Evolutionary conservation across 163 green algal genomes (phyloP).

Genomic region (Scenedesmus sp.): DNA sequence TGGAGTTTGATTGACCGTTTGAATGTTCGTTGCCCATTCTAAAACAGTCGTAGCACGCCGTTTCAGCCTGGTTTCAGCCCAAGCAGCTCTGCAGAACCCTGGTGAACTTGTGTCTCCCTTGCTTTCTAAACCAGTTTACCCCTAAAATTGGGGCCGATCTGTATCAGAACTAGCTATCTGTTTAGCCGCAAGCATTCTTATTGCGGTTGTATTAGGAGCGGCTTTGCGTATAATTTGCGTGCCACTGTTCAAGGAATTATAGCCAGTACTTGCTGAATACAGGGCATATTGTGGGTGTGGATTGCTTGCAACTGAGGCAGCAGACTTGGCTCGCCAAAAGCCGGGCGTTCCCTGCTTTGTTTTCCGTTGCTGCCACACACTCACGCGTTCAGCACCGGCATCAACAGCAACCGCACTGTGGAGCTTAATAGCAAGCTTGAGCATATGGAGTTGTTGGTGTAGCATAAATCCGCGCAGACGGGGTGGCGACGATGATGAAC

Average conservation of each 20-base stretch:
- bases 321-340: not conserved
- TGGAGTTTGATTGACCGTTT: too few species aligned
- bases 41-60: too few species aligned
- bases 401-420: not conserved
- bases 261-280: not conserved
- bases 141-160: not conserved
- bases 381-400: not conserved
- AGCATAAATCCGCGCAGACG: not conserved
- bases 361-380: slow-evolving; percentile 16
- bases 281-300: not conserved
- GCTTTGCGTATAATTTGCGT: not conserved
- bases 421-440: not conserved
- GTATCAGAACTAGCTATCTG: not conserved
- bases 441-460: not conserved
- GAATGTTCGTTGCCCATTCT: too few species aligned
- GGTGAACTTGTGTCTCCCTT: not conserved
- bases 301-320: not conserved
- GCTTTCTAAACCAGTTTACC: not conserved
- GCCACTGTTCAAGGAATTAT: not conserved
- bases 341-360: not conserved
- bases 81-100: not conserved
- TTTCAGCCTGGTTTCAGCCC: too few species aligned
- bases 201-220: not conserved
- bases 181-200: not conserved
- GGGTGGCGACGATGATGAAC: not conserved